Conservation (phyloP, 495 filamentous ascomycete genomes). For the Cairneyella variabilis region DNA sequence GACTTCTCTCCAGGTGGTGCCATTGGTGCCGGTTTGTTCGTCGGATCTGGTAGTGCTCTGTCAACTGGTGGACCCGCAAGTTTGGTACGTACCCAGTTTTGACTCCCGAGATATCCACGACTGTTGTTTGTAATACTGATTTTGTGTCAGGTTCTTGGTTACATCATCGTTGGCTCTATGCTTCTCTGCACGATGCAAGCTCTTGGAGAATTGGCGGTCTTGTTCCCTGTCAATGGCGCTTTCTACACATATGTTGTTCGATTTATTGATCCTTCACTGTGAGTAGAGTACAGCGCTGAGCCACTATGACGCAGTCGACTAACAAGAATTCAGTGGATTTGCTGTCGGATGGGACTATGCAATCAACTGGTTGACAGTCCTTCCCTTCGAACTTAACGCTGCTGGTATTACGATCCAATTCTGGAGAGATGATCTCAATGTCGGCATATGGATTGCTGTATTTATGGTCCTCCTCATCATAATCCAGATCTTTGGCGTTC, state of each 20-base stretch:
- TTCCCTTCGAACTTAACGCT: slow-evolving; percentile 51
- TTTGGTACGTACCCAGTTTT: slow-evolving; percentile 20
- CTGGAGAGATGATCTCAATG: slow-evolving; percentile 53
- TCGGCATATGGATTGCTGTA: slow-evolving; percentile 61
- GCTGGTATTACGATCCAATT: slow-evolving; percentile 53
- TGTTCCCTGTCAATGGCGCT: slow-evolving; percentile 43
- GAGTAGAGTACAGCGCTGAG: slow-evolving; percentile 55
- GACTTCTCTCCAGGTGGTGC: slow-evolving; percentile 42
- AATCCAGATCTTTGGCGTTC: slow-evolving; percentile 68
- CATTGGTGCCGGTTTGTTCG: slow-evolving; percentile 53
- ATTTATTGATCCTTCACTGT: slow-evolving; percentile 76
- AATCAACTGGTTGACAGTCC: slow-evolving; percentile 55
- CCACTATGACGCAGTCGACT: background rate
- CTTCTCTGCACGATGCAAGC: slow-evolving; percentile 23
- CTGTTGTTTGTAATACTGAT: no score
- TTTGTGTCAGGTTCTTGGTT: slow-evolving; percentile 15
- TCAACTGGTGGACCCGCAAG: slow-evolving; percentile 38
- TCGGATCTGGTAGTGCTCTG: slow-evolving; percentile 44
- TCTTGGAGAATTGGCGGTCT: slow-evolving; percentile 23
- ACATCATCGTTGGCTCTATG: slow-evolving; percentile 26
- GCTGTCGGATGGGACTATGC: slow-evolving; percentile 83
- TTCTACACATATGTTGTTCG: slow-evolving; percentile 71
- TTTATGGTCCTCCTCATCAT: slow-evolving; percentile 51
- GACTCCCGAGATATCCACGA: background rate
- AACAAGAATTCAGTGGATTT: slow-evolving; percentile 60